These are phyloP conservation scores for Acanthamoeba sp. DNA, from an alignment of 208 protist species.

Conservation along the genomic window DNA sequence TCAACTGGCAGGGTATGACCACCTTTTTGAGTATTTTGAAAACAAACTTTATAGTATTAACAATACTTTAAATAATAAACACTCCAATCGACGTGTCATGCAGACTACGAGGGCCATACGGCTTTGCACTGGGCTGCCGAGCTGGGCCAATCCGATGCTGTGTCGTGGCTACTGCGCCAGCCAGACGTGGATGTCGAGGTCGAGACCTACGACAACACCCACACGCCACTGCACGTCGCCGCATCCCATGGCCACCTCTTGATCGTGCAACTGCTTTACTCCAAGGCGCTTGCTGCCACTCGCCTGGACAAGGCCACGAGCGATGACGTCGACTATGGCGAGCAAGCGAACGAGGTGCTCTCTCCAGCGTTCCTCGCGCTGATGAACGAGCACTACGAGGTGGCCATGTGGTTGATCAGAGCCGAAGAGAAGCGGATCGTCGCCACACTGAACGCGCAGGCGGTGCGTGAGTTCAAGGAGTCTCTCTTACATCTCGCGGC, in stretches of 20 bases:
- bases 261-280: neutral
- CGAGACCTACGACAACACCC: neutral
- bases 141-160: neutral
- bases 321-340: neutral
- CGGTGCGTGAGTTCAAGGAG: constrained; percentile 11
- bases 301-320: neutral
- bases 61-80: no score
- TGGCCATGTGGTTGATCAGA: neutral
- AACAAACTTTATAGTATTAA: no score
- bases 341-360: neutral
- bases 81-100: no score
- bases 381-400: constrained; percentile 46
- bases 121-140: constrained; percentile 26
- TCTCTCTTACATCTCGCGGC: neutral
- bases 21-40: neutral
- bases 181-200: neutral
- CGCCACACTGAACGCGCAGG: neutral
- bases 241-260: neutral
- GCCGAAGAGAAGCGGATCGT: neutral
- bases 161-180: neutral
- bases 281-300: neutral
- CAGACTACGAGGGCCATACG: constrained; percentile 33
- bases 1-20: constrained; percentile 1
- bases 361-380: constrained; percentile 2
- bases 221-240: neutral